Evolutionary conservation across 83 land plant genomes (phyloP), one percentile per base, ranked within the genome.

Genomic region (Thuja plicata): DNA sequence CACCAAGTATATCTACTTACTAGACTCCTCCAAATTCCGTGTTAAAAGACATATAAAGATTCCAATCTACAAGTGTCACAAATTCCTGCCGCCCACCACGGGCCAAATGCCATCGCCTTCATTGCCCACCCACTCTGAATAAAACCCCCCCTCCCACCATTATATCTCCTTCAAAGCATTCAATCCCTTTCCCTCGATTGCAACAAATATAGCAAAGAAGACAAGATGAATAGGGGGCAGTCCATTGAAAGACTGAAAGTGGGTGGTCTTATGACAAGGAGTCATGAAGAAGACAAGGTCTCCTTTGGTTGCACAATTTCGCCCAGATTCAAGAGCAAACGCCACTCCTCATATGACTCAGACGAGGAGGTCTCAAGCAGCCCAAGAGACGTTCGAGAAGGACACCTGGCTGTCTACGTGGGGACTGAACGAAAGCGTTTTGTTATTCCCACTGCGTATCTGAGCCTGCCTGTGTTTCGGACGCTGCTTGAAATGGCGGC

Each of bases 401-500:
- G 92, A 11, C 76, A 84, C 52, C 88, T 89, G 83, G 89, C 86
- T 2, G 89, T 88, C 1, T 89, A 91, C 76, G 88, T 84, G 1
- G 71, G 78, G 12, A 87, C 88, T 13, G 35, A 76, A 2, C 3
- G 87, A 2, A 90, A 11, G 41, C 85, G 93, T 16, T 92, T 90
- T 34, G 50, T 52, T 11, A 35, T 90, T 48, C 91, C 93, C 4
- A 50, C 88, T 50, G 48, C 27, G 16, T 90, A 88, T 81, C 86
- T 90, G 43, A 66, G 41, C 74, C 81, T 45, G 0, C 60, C 50
- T 19, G 70, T 90, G 10, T 86, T 92, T 37, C 86, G 73, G 30
- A 86, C 90, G 30, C 93, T 92, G 80, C 54, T 92, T 10, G 74
- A 54, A 3, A 81, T 86, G 86, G 78, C 93, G 30, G 91, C 88